phyloP scores from a whole-genome alignment of 306 rosid species.

The Quercus wislizeni region DNA sequence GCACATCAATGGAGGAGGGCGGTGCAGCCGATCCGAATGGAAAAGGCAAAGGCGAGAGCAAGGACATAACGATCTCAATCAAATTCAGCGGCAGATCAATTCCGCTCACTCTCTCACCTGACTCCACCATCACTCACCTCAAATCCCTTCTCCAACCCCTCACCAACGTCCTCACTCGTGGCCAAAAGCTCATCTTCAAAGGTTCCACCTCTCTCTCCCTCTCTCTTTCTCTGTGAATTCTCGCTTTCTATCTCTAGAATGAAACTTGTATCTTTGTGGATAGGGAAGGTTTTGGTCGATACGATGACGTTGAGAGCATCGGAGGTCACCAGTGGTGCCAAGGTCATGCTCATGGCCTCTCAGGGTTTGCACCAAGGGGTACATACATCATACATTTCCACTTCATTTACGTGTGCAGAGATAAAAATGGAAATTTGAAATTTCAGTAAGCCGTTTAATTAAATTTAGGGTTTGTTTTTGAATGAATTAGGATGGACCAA shows the following conservation, averaged over 20 bases:
- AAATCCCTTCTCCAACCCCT: constrained; percentile 72
- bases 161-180: constrained; percentile 89
- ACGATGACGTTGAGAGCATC: constrained; percentile 55
- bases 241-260: background rate
- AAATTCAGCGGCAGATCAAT: constrained; percentile 63
- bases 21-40: constrained; percentile 9
- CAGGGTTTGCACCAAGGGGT: constrained; percentile 99
- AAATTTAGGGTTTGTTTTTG: background rate
- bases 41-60: constrained; percentile 4
- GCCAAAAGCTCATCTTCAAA: constrained; percentile 91
- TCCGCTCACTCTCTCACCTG: constrained; percentile 52
- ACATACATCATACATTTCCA: background rate
- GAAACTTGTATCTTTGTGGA: constrained; percentile 11
- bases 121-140: constrained; percentile 67
- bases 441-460: constrained; percentile 4
- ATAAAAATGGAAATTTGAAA: background rate
- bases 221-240: background rate
- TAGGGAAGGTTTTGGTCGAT: constrained; percentile 88
- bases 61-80: constrained; percentile 43
- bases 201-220: constrained; percentile 39
- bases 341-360: constrained; percentile 90
- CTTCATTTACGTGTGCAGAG: background rate
- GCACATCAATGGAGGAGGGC: constrained; percentile 29
- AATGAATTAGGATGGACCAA: constrained; percentile 63
- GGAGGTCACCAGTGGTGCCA: constrained; percentile 62